Evolutionary conservation across 164 flowering plant genomes (phyloP).

Genomic region (Magnolia officinalis): DNA sequence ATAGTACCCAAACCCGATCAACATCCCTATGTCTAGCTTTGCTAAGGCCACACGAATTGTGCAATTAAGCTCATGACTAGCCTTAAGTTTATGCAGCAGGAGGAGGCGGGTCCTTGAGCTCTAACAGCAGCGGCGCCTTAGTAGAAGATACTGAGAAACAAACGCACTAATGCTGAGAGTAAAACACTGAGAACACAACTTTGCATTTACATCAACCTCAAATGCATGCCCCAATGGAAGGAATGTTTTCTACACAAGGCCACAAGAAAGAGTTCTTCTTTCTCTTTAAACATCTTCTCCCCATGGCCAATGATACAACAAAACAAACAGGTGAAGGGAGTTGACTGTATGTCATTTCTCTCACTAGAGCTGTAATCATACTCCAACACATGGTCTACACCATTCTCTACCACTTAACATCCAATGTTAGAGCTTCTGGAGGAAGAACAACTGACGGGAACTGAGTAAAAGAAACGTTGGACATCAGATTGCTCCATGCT

Average conservation of each 20-base stretch:
- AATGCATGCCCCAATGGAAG: not conserved
- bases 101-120: too few relatives aligned
- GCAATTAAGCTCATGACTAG: too few relatives aligned
- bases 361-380: not conserved
- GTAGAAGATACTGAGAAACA: not conserved
- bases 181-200: not conserved
- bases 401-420: conserved; percentile 56
- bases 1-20: too few relatives aligned
- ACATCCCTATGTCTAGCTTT: too few relatives aligned
- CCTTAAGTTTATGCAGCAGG: too few relatives aligned
- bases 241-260: not conserved
- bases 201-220: not conserved
- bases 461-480: conserved; percentile 69
- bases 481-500: conserved; percentile 64
- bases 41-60: too few relatives aligned
- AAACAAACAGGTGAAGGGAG: not conserved
- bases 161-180: not conserved
- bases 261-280: not conserved
- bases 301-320: not conserved
- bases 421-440: conserved; percentile 65
- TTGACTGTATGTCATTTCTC: not conserved
- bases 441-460: conserved; percentile 55
- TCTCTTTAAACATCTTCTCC: not conserved
- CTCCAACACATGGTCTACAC: not conserved
- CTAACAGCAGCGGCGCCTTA: too few relatives aligned